These are phyloP conservation scores for Neoconidiobolus thromboides DNA, from an alignment of 371 early-diverging fungal species.

Conservation along the genomic window DNA sequence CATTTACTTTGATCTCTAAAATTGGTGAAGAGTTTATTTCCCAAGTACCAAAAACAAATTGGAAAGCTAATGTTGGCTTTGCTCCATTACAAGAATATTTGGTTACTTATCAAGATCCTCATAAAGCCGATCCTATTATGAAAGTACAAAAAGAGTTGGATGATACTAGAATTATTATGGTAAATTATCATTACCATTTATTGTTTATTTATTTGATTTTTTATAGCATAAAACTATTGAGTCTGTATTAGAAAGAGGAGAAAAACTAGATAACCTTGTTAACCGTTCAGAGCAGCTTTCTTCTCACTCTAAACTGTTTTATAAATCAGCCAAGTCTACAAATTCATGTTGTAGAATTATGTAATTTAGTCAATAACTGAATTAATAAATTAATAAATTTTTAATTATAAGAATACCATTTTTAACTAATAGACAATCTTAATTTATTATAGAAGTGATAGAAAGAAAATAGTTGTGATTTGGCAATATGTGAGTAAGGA, in stretches of 20 bases:
- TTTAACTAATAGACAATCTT: no score
- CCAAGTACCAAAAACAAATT: slow-evolving; percentile 31
- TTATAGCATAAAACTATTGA: slow-evolving; percentile 90
- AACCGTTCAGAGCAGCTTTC: slow-evolving; percentile 78
- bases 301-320: slow-evolving; percentile 88
- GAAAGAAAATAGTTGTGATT: no score
- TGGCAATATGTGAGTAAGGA: no score
- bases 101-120: slow-evolving; percentile 76
- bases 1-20: slow-evolving; percentile 70
- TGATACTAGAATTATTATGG: slow-evolving; percentile 89
- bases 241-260: slow-evolving; percentile 86
- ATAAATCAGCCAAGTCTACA: slow-evolving; percentile 95
- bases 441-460: no score
- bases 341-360: slow-evolving; percentile 78
- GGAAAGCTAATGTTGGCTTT: slow-evolving; percentile 32
- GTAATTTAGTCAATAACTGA: background rate
- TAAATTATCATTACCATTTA: slow-evolving; percentile 12
- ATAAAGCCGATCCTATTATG: slow-evolving; percentile 83
- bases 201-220: background rate
- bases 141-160: slow-evolving; percentile 94
- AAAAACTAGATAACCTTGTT: slow-evolving; percentile 90
- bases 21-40: slow-evolving; percentile 73
- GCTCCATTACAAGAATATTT: slow-evolving; percentile 57
- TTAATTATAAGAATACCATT: no score
- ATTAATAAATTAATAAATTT: no score